A percentile compares a stretch with the other conserved stretches of the same genome.
These are phyloP conservation scores for Hanseniaspora taiwanica DNA, from an alignment of 805 yeast genomes.

Conservation along the genomic window DNA sequence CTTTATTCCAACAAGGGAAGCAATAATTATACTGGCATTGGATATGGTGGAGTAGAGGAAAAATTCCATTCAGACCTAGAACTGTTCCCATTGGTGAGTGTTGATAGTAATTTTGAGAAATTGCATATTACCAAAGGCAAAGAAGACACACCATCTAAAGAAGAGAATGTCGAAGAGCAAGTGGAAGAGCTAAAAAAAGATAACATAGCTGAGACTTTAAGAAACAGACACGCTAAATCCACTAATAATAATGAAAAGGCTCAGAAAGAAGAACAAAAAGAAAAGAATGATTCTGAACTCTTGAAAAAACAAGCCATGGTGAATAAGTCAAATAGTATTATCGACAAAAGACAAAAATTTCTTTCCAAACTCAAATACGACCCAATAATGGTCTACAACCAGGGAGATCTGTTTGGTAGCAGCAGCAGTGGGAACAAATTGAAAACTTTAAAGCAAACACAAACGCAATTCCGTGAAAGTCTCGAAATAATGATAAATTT, in stretches of 20 bases:
- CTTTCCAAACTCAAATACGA: not conserved
- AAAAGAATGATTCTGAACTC: constrained; percentile 4
- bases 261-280: not conserved
- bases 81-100: not conserved
- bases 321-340: constrained; percentile 1
- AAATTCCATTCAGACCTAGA: not conserved
- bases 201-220: not conserved
- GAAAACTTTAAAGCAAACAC: not conserved
- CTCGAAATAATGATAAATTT: not conserved
- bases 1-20: constrained; percentile 9
- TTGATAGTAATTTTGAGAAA: not conserved
- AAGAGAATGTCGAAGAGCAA: constrained; percentile 3
- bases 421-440: not conserved
- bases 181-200: not conserved
- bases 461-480: not conserved
- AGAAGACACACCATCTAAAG: not conserved
- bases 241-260: too few relatives aligned
- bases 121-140: constrained; percentile 2
- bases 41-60: not conserved
- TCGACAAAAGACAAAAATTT: not conserved
- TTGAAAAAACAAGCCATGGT: not conserved
- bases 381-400: not conserved
- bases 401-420: not conserved
- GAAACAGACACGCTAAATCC: not conserved
- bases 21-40: not conserved